Conservation (phyloP, 768 basidiomycete species). For the Tubosaeta sp. region DNA sequence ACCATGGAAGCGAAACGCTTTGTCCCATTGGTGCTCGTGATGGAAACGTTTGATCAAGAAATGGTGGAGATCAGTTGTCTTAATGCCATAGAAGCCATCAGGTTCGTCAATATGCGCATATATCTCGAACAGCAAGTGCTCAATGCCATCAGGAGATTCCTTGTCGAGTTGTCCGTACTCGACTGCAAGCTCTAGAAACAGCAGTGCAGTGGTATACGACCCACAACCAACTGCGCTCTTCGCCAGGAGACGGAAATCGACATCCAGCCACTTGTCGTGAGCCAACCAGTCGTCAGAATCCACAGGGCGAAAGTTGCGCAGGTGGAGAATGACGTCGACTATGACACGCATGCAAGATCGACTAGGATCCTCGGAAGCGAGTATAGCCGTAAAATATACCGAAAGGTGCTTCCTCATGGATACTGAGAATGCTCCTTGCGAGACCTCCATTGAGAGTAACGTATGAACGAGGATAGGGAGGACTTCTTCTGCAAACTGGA, state of each 20-base stretch:
- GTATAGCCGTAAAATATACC: slow-evolving; percentile 24
- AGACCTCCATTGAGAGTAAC: slow-evolving; percentile 40
- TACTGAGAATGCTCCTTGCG: slow-evolving; percentile 1
- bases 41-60: slow-evolving; percentile 84
- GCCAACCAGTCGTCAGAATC: slow-evolving; percentile 38
- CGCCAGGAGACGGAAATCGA: slow-evolving; percentile 72
- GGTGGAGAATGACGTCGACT: slow-evolving; percentile 73
- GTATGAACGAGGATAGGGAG: slow-evolving; percentile 76
- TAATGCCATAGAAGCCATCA: slow-evolving; percentile 96
- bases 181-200: slow-evolving; percentile 80
- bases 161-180: slow-evolving; percentile 39
- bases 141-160: slow-evolving; percentile 36
- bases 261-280: slow-evolving; percentile 75
- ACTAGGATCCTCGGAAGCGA: slow-evolving; percentile 21
- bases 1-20: slow-evolving; percentile 87
- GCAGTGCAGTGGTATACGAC: slow-evolving; percentile 83
- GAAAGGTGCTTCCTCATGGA: slow-evolving; percentile 20
- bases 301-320: slow-evolving; percentile 60
- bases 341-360: slow-evolving; percentile 54
- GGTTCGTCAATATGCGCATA: slow-evolving; percentile 96
- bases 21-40: slow-evolving; percentile 91
- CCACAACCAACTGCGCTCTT: slow-evolving; percentile 71
- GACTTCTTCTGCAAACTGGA: slow-evolving; percentile 57
- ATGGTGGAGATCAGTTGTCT: slow-evolving; percentile 67
- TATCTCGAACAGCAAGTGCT: slow-evolving; percentile 83